phyloP scores from a whole-genome alignment of 2,329 filamentous ascomycete species.

The Nothophaeocryptopus gaeumannii region DNA sequence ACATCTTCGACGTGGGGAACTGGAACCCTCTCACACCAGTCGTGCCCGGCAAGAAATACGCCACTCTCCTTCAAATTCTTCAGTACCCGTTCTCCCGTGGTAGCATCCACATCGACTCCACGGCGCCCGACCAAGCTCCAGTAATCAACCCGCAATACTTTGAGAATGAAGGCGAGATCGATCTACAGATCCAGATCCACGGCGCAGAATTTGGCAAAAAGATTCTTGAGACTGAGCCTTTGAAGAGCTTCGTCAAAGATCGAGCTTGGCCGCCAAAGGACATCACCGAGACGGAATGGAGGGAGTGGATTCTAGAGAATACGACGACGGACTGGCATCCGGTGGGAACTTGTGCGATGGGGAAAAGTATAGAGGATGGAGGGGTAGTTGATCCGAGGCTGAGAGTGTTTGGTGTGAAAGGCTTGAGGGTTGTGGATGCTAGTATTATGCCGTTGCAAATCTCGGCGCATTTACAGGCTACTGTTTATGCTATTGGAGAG shows the following conservation, averaged over 20 bases:
- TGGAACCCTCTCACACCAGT: conserved; percentile 2
- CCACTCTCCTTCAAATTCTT: conserved; percentile 8
- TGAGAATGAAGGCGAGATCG: conserved; percentile 10
- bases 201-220: conserved; percentile 6
- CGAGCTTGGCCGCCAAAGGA: conserved; percentile 4
- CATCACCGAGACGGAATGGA: conserved; percentile 12
- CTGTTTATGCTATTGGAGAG: conserved; percentile 32
- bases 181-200: conserved; percentile 8
- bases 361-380: conserved; percentile 31
- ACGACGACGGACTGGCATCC: conserved; percentile 22
- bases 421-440: conserved; percentile 30
- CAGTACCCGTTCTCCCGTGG: conserved; percentile 26
- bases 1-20: conserved; percentile 12
- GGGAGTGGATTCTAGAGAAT: conserved; percentile 14
- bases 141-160: conserved; percentile 31
- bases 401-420: conserved; percentile 25
- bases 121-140: conserved; percentile 20
- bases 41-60: conserved; percentile 6
- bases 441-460: conserved; percentile 30
- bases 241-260: conserved; percentile 4
- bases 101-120: conserved; percentile 25
- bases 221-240: conserved; percentile 8
- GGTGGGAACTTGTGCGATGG: conserved; percentile 35
- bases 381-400: conserved; percentile 28
- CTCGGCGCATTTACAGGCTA: conserved; percentile 29